Evolutionary conservation across 805 yeast genomes (phyloP).

Genomic region (Candida fluviatilis): DNA sequence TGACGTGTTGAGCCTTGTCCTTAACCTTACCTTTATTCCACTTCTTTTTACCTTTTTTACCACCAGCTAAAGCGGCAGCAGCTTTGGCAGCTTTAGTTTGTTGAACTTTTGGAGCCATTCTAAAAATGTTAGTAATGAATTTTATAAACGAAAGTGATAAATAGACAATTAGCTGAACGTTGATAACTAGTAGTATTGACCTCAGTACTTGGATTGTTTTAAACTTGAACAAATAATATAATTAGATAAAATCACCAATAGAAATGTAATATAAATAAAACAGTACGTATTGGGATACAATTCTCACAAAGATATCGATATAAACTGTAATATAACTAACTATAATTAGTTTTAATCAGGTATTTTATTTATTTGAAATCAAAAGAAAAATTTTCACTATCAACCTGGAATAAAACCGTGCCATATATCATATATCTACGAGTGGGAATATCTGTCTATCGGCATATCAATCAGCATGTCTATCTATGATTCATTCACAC

Average conservation of each 20-base stretch:
- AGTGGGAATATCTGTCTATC: too few species aligned
- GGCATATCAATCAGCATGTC: not conserved
- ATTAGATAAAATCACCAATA: too few species aligned
- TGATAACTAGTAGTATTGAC: too few species aligned
- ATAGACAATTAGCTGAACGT: too few species aligned
- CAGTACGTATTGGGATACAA: too few species aligned
- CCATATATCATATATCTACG: too few species aligned
- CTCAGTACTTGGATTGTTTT: too few species aligned
- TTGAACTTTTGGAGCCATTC: slow-evolving; percentile 99
- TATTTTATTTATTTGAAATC: too few species aligned
- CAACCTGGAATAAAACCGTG: not conserved
- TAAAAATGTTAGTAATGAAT: slow-evolving; percentile 27
- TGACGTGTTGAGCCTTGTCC: slow-evolving; percentile 99
- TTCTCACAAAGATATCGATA: too few species aligned
- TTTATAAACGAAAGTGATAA: too few species aligned
- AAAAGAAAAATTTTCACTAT: not conserved
- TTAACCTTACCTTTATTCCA: slow-evolving; percentile 99
- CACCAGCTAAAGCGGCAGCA: slow-evolving; percentile 99
- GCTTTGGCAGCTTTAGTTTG: slow-evolving; percentile 99
- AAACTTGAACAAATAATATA: too few species aligned
- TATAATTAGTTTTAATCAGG: not conserved
- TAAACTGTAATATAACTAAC: not conserved
- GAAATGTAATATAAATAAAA: too few species aligned
- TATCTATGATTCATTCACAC: not conserved
- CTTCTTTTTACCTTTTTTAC: slow-evolving; percentile 99